A percentile compares a stretch with the other conserved stretches of the same genome.
These are phyloP conservation scores for Suillus cothurnatus DNA, from an alignment of 768 basidiomycete genomes.

Conservation along the genomic window DNA sequence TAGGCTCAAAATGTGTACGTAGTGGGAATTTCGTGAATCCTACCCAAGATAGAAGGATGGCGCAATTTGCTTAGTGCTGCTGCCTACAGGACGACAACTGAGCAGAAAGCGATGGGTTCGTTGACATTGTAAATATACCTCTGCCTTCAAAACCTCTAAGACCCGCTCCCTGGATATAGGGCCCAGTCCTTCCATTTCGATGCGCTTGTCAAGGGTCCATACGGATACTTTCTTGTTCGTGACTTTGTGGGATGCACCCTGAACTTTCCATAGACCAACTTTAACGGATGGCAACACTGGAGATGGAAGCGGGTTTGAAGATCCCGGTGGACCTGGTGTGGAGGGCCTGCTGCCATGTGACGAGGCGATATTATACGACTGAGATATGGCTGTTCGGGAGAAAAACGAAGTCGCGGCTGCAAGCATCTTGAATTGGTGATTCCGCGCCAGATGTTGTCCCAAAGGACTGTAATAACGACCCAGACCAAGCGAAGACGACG, in stretches of 20 bases:
- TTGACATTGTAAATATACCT: conserved; percentile 52
- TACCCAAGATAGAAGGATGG: conserved; percentile 92
- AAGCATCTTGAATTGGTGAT: conserved; percentile 52
- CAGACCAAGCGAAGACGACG: neutral
- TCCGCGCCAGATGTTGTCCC: neutral
- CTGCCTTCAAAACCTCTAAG: conserved; percentile 85
- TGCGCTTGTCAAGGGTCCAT: conserved; percentile 89
- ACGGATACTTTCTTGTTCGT: conserved; percentile 90
- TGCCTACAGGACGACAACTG: conserved; percentile 51
- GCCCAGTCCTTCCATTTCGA: conserved; percentile 72
- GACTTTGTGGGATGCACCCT: conserved; percentile 84
- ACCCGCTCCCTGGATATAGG: conserved; percentile 69
- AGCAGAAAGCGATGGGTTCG: neutral
- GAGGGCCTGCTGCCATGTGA: conserved; percentile 39
- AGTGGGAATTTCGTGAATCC: conserved; percentile 17
- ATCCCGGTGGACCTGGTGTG: conserved; percentile 36
- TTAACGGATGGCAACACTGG: conserved; percentile 55
- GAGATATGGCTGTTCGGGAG: conserved; percentile 75
- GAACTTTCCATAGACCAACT: conserved; percentile 89
- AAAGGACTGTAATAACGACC: neutral
- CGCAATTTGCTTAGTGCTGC: conserved; percentile 81
- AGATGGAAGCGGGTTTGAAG: conserved; percentile 40
- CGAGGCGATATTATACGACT: conserved; percentile 70
- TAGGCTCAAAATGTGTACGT: conserved; percentile 7
- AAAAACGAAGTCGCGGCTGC: conserved; percentile 87